Conservation (phyloP, 306 rosid genomes). For the Acacia melanoxylon region DNA sequence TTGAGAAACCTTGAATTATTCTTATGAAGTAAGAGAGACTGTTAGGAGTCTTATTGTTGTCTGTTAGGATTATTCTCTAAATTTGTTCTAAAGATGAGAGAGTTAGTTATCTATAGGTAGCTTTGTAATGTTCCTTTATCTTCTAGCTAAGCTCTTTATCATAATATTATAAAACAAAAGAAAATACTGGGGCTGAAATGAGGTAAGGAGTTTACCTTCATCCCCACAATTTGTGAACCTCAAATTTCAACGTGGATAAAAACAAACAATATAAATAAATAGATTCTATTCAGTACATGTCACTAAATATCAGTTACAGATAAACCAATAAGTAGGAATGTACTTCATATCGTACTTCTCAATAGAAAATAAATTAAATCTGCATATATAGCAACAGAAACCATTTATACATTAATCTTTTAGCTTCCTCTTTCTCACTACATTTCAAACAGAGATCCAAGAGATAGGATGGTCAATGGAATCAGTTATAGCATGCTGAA, state of each 20-base stretch:
- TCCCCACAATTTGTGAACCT: no score
- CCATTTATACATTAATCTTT: not conserved
- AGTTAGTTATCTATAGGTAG: not conserved
- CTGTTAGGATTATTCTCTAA: not conserved
- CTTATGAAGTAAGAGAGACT: not conserved
- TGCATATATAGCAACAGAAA: not conserved
- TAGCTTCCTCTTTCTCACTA: not conserved
- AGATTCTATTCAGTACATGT: not conserved
- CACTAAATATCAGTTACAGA: not conserved
- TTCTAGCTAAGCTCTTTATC: not conserved
- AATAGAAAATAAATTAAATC: not conserved
- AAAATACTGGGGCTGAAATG: not conserved
- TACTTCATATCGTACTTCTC: not conserved
- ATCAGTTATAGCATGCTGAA: no score
- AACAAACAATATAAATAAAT: no score
- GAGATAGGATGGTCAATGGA: no score
- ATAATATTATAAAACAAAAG: not conserved
- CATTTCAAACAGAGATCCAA: not conserved
- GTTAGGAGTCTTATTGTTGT: not conserved
- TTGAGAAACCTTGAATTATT: not conserved
- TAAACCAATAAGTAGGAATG: not conserved
- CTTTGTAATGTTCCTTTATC: not conserved
- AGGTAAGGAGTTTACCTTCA: no score
- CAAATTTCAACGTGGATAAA: no score
- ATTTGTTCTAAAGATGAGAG: not conserved